These are phyloP conservation scores for Acer negundo DNA, from an alignment of 345 rosid species.

Conservation along the genomic window DNA sequence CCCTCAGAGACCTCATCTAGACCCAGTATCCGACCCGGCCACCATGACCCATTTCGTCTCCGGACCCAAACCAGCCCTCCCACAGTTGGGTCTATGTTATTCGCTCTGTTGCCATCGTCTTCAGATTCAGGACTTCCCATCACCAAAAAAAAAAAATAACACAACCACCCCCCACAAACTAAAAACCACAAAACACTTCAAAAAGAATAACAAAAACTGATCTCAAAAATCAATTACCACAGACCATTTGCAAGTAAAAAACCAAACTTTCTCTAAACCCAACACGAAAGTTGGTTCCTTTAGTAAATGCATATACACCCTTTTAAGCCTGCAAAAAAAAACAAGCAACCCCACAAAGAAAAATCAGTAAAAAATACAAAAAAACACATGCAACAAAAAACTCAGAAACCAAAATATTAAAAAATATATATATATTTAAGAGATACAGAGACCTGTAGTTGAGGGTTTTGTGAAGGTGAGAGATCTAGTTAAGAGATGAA, in stretches of 20 bases:
- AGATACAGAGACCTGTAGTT: constrained; percentile 10
- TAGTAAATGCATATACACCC: constrained; percentile 29
- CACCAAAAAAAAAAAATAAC: background rate
- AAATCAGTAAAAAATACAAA: constrained; percentile 15
- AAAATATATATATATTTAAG: no score
- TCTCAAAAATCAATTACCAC: constrained; percentile 27
- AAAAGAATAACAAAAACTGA: constrained; percentile 15
- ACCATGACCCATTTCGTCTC: constrained; percentile 97
- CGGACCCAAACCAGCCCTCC: constrained; percentile 99
- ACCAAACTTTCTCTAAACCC: constrained; percentile 27
- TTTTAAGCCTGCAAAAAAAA: constrained; percentile 25
- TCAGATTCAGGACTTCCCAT: constrained; percentile 35
- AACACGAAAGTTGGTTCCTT: constrained; percentile 26
- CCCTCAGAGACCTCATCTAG: constrained; percentile 71
- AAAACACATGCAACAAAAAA: constrained; percentile 32
- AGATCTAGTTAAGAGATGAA: constrained; percentile 28
- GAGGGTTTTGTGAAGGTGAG: constrained; percentile 20
- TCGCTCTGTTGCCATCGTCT: constrained; percentile 34
- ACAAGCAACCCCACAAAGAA: background rate
- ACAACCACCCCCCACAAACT: constrained; percentile 10
- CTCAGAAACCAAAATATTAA: background rate
- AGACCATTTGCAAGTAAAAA: constrained; percentile 10
- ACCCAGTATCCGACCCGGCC: constrained; percentile 93
- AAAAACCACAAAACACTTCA: background rate
- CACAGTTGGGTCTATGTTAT: constrained; percentile 75